Base-by-base conservation (phyloP, 768 basidiomycete genomes). In the Pleurotus tuoliensis region DNA sequence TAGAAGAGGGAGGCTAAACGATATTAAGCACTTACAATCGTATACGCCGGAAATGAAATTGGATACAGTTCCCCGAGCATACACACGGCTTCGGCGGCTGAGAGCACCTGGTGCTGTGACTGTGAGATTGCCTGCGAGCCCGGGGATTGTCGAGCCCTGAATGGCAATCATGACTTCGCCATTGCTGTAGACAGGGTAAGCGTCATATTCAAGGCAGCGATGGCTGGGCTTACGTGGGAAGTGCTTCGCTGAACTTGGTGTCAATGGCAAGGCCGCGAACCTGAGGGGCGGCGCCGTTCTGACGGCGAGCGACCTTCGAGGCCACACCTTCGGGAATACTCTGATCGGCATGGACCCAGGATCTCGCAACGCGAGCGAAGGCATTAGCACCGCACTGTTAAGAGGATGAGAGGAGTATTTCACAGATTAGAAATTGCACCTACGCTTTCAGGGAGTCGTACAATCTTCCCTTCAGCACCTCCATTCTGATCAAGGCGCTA, bases 361-460 rank as follows among this genome's bases (percentile, higher is more conserved):
- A 69, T 5, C 64, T 65, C 5, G 76, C 72, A 22, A 82, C 71
- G 13, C 73, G 70, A 13, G 70, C 76, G 60, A 75, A 79, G 1
- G 74, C 68, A 52, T 62, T 70, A 58, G 67, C 64, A 5, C 75
- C 73, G 47, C 76, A 78, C 76, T 78, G 52, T 5, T 49, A 11
- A 18, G 0, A 18, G 27, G 13, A n/a, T 18, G 37, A 18, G 74
- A 58, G 20, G 50, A 56, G 0, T 60, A 48, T 0, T 78, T 76
- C 11, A 79, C 66, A 9, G 72, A 49, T 24, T 11, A 53, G 13
- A 22, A 50, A 75, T 79, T 38, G 46, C n/a, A 70, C 76, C 47
- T 55, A 82, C 82, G 50, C 69, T 69, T 60, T 83, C 74, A 4
- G 83, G 82, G 5, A 84, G 63, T n/a, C 81, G 73, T 27, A 83